A percentile compares a stretch with the other conserved stretches of the same genome.
Conservation (phyloP, 2,329 filamentous ascomycete species). For the Pseudodiploospora longispora region DNA sequence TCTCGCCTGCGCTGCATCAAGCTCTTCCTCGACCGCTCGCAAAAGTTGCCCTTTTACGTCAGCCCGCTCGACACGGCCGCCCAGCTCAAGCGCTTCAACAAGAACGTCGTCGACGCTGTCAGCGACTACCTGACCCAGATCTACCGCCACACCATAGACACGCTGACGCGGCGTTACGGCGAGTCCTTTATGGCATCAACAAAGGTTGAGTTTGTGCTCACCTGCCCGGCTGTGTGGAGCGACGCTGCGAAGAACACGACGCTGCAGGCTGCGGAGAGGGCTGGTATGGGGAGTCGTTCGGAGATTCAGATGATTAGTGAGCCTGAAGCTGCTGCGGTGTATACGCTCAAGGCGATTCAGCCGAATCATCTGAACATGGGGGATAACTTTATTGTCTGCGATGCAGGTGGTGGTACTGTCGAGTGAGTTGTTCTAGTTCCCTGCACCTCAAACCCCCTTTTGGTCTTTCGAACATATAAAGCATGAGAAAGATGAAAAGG, state of each 20-base stretch:
- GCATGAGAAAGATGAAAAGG: background rate
- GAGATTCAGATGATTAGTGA: constrained; percentile 74
- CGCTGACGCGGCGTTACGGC: constrained; percentile 64
- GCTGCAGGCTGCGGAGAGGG: constrained; percentile 65
- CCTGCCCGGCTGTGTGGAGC: constrained; percentile 77
- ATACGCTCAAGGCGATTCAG: constrained; percentile 71
- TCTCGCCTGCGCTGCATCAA: constrained; percentile 73
- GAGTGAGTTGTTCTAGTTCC: constrained; percentile 41
- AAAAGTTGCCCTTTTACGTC: constrained; percentile 75
- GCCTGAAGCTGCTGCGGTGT: constrained; percentile 72
- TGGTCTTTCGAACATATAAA: background rate
- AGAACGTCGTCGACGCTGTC: constrained; percentile 71
- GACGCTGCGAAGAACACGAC: constrained; percentile 82
- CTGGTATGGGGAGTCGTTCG: constrained; percentile 64
- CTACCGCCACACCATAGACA: constrained; percentile 71
- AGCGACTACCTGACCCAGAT: constrained; percentile 73
- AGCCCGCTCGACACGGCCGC: constrained; percentile 69
- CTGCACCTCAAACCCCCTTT: background rate
- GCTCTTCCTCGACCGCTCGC: constrained; percentile 71
- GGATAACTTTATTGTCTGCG: constrained; percentile 56
- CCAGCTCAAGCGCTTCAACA: constrained; percentile 64
- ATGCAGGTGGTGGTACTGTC: constrained; percentile 57
- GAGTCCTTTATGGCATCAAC: constrained; percentile 71
- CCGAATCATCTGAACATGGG: constrained; percentile 65
- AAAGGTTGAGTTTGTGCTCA: constrained; percentile 70